Conservation (phyloP, 1,139 yeast species). For the Yamadazyma siamensis region DNA sequence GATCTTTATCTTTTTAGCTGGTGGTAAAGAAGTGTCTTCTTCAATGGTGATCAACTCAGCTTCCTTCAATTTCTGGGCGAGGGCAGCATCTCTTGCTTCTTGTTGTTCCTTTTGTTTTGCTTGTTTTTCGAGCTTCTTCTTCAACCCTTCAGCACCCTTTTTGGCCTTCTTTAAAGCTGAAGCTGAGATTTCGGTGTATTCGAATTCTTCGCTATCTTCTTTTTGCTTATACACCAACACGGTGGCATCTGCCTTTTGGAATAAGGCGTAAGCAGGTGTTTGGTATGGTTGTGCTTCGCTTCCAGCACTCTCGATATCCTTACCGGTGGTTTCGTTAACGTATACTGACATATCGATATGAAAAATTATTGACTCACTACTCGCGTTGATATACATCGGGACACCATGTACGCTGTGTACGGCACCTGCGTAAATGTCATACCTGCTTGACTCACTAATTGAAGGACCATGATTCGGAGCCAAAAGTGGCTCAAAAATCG, state of each 20-base stretch:
- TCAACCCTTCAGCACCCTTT: constrained; percentile 90
- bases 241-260: constrained; percentile 53
- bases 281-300: constrained; percentile 67
- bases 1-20: constrained; percentile 68
- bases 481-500: too few relatives aligned
- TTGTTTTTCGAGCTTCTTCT: constrained; percentile 85
- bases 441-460: too few relatives aligned
- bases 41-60: constrained; percentile 66
- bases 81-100: constrained; percentile 60
- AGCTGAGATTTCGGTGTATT: constrained; percentile 78
- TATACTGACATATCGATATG: constrained; percentile 52
- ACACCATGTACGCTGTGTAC: not conserved
- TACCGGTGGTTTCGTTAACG: constrained; percentile 72
- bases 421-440: too few relatives aligned
- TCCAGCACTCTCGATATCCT: constrained; percentile 59
- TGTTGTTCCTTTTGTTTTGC: constrained; percentile 60
- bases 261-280: constrained; percentile 82
- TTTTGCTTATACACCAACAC: constrained; percentile 63
- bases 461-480: too few relatives aligned
- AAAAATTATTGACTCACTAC: too few relatives aligned
- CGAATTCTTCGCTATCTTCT: constrained; percentile 53
- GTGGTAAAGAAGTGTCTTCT: constrained; percentile 72
- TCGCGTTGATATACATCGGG: too few relatives aligned
- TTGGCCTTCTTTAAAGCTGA: constrained; percentile 94
- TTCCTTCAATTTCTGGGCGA: constrained; percentile 71